Percentiles rank a stretch among this genome's conserved stretches.
Conservation (phyloP, 139 green algal species). For the Tetradesmus obliquus region DNA sequence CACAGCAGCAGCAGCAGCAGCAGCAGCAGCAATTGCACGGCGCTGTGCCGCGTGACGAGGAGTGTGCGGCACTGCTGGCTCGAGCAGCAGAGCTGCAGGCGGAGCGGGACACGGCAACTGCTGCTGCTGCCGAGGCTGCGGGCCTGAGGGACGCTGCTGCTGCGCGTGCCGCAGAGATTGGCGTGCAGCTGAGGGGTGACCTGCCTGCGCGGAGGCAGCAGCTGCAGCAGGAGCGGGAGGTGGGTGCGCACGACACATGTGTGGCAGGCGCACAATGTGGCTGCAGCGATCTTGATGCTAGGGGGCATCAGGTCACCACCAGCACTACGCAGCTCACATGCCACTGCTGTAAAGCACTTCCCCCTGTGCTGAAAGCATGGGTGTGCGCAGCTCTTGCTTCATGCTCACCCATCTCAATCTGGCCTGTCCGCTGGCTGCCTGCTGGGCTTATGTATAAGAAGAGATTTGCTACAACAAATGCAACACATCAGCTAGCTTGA, state of each 20-base stretch:
- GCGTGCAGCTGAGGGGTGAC: background rate
- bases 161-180: background rate
- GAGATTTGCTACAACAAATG: too few species aligned
- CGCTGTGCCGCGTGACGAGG: background rate
- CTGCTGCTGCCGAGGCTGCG: background rate
- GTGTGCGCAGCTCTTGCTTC: too few species aligned
- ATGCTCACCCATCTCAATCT: too few species aligned
- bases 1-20: background rate
- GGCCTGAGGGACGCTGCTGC: background rate
- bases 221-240: background rate
- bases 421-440: too few species aligned
- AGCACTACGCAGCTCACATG: too few species aligned
- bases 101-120: background rate
- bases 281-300: too few species aligned
- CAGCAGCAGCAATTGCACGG: background rate
- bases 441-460: too few species aligned
- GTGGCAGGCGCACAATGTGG: too few species aligned
- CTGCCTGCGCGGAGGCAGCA: background rate
- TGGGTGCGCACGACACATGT: background rate
- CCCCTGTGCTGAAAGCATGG: too few species aligned
- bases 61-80: background rate
- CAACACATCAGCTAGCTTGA: background rate
- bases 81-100: background rate
- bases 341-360: too few species aligned
- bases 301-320: too few species aligned